Base-by-base conservation (phyloP, 1,139 yeast genomes). In the Debaryomyces coudertii region DNA sequence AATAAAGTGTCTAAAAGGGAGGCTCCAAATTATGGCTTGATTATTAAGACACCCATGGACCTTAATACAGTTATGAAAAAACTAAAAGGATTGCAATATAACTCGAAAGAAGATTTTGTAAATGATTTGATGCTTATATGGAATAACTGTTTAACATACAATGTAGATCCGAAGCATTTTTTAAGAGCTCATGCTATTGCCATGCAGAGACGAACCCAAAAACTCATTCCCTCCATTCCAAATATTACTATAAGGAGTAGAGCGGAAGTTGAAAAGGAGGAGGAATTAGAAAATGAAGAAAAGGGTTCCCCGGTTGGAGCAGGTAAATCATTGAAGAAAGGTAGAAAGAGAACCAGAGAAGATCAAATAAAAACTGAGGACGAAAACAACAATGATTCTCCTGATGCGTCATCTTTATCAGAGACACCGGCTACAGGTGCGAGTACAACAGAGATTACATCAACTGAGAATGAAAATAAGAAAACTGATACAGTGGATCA, bases 21-120 rank as follows among this genome's bases (percentile, higher is more conserved):
- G 60, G 99, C 99, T 0, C 99, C 99, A 6, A 92, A 93, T 61
- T 95, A 95, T 68, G 90, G 90, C 49, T 83, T 85, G 47, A 79
- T 95, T 35, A 92, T 95, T 56, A 92, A 90, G 57, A 83, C 82
- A 47, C 99, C 99, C 25, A 95, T 95, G 99, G 99, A 95, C 61
- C 74, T 95, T 53, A 92, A 90, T 58, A 92, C 98, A 0, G 97
- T 95, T 11, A 77, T 90, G 84, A 92, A 90, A 58, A 93, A 92
- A 61, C 71, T 95, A 55, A 90, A 90, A 59, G 73, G 79, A 3
- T 82, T 89, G 50, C 92, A 88, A 51, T 93, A 93, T 63, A 80
- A 78, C 54, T 87, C 90, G 40, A 93, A 92, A 58, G 80, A 83
- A 51, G 96, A 88, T 54, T 93, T 93, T 73, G 96, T 90, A 18